These are phyloP conservation scores for Auxenochlorella pyrenoidosa DNA, from an alignment of 139 green algal genomes.

Conservation along the genomic window DNA sequence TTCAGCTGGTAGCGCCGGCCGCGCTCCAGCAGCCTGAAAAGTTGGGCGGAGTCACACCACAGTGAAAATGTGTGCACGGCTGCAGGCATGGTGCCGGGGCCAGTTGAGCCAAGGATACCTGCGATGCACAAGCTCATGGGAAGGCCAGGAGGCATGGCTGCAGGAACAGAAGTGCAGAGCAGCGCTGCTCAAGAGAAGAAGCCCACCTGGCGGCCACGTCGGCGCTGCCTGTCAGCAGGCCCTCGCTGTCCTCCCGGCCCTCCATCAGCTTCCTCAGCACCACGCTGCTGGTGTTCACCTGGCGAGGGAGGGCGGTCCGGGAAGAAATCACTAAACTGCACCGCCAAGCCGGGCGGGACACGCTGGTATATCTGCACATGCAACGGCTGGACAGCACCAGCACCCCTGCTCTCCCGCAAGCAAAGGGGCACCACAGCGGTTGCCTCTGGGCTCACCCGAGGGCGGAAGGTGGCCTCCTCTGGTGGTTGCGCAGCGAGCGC, in stretches of 20 bases:
- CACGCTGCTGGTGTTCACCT: constrained; percentile 42
- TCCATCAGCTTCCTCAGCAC: constrained; percentile 16
- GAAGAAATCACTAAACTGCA: no score
- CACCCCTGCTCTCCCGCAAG: background rate
- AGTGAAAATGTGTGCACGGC: no score
- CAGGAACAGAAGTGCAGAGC: background rate
- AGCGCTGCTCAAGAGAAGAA: background rate
- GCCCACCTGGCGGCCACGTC: constrained; percentile 24
- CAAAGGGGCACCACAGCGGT: background rate
- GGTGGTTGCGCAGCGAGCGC: constrained; percentile 66
- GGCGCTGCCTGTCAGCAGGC: background rate
- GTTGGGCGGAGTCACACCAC: background rate
- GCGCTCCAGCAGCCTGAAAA: constrained; percentile 35
- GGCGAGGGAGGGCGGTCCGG: background rate
- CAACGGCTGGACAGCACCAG: background rate
- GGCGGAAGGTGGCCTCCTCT: constrained; percentile 84
- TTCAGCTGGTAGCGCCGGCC: constrained; percentile 54
- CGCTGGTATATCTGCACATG: no score
- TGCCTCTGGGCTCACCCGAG: constrained; percentile 17
- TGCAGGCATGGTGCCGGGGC: no score
- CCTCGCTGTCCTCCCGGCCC: background rate
- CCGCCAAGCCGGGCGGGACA: no score
- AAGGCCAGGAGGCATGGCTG: background rate
- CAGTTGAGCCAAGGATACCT: no score
- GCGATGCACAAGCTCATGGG: no score